A percentile compares a stretch with the other conserved stretches of the same genome.
Evolutionary conservation across 2,329 filamentous ascomycete species (phyloP).

Genomic region (Colletotrichum sansevieriae): DNA sequence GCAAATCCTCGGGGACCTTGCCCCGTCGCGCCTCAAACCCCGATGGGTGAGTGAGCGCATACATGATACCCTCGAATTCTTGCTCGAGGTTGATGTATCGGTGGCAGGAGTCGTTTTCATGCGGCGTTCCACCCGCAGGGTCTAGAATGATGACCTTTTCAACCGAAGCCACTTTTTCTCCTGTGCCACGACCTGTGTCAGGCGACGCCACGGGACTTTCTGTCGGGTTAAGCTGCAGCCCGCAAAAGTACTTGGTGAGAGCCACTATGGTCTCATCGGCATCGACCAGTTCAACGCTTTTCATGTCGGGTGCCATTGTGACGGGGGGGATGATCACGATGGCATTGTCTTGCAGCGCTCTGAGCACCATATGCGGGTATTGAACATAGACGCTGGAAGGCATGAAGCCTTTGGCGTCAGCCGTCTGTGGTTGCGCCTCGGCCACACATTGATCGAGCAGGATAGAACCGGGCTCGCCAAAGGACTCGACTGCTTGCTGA

Average conservation of each 20-base stretch:
- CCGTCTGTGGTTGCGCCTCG: conserved; percentile 13
- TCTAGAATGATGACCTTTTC: conserved; percentile 93
- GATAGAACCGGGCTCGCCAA: conserved; percentile 76
- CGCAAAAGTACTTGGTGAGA: conserved; percentile 81
- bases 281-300: conserved; percentile 55
- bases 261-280: conserved; percentile 78
- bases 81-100: conserved; percentile 92
- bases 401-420: conserved; percentile 34
- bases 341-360: conserved; percentile 50
- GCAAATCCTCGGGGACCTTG: conserved; percentile 18
- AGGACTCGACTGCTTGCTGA: conserved; percentile 78
- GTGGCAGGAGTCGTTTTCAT: conserved; percentile 52
- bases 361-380: conserved; percentile 46
- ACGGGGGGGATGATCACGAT: conserved; percentile 56
- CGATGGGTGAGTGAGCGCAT: conserved; percentile 62
- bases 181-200: conserved; percentile 51
- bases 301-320: conserved; percentile 58
- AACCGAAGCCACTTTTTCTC: conserved; percentile 69
- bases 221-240: conserved; percentile 63
- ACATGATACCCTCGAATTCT: conserved; percentile 79
- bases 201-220: conserved; percentile 41
- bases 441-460: conserved; percentile 59
- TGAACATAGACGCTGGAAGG: conserved; percentile 38
- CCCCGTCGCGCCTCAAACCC: conserved; percentile 20
- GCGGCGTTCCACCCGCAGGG: conserved; percentile 85